phyloP scores from a whole-genome alignment of 176 grass and related monocot species.

The Phoenix roebelenii region DNA sequence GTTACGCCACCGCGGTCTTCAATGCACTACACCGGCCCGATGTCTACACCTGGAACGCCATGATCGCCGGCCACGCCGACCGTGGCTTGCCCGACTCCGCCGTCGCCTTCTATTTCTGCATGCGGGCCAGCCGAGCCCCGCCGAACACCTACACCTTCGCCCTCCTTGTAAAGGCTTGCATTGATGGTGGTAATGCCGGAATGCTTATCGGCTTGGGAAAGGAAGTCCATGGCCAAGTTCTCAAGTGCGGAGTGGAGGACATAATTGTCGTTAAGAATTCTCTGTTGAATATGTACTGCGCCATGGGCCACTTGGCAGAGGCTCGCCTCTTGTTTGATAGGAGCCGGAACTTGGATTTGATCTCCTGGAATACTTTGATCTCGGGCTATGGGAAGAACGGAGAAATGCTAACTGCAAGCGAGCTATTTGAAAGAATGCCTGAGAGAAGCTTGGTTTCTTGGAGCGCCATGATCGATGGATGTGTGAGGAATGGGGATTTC shows the following conservation, averaged over 20 bases:
- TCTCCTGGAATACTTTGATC: slow-evolving; percentile 61
- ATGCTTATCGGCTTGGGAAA: slow-evolving; percentile 6
- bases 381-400: slow-evolving; percentile 37
- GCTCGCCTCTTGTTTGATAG: slow-evolving; percentile 43
- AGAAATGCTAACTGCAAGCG: slow-evolving; percentile 16
- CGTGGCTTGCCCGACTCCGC: slow-evolving; percentile 21
- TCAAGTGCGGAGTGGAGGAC: slow-evolving; percentile 40
- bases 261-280: slow-evolving; percentile 52
- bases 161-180: slow-evolving; percentile 29
- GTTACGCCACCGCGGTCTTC: slow-evolving; percentile 2
- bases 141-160: slow-evolving; percentile 44
- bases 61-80: slow-evolving; percentile 27
- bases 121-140: slow-evolving; percentile 26
- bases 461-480: slow-evolving; percentile 44
- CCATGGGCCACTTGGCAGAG: slow-evolving; percentile 19
- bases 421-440: slow-evolving; percentile 49
- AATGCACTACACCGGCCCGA: slow-evolving; percentile 1
- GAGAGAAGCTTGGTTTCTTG: slow-evolving; percentile 41
- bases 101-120: slow-evolving; percentile 40
- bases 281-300: slow-evolving; percentile 47
- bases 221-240: slow-evolving; percentile 35
- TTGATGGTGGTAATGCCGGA: slow-evolving; percentile 1
- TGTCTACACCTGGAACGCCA: slow-evolving; percentile 11
- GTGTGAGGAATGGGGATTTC: slow-evolving; percentile 24
- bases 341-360: slow-evolving; percentile 15